These are phyloP conservation scores for Elongisporangium prolatum DNA, from an alignment of 352 stramenopile species.

Conservation along the genomic window DNA sequence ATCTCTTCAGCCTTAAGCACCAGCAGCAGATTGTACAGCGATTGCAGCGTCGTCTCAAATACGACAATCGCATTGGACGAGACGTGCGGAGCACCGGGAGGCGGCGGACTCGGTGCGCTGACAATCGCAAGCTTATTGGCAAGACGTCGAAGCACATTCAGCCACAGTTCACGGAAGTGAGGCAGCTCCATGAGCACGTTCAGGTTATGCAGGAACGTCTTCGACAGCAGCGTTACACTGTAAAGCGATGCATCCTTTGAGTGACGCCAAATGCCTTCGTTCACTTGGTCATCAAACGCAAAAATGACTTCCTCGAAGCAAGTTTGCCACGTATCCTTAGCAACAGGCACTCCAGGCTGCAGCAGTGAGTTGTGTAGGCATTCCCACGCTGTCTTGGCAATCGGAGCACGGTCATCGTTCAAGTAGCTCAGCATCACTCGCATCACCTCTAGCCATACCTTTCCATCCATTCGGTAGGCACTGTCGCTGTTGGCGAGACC, in stretches of 20 bases:
- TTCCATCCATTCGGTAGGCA: constrained; percentile 67
- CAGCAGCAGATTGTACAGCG: constrained; percentile 81
- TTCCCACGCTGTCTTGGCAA: constrained; percentile 82
- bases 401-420: constrained; percentile 66
- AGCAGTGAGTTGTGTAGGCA: constrained; percentile 80
- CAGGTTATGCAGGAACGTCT: constrained; percentile 86
- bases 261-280: constrained; percentile 42
- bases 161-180: constrained; percentile 68
- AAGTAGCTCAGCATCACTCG: constrained; percentile 83
- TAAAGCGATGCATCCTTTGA: constrained; percentile 68
- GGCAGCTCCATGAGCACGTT: constrained; percentile 60
- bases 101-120: constrained; percentile 22
- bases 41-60: constrained; percentile 84
- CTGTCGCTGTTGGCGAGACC: constrained; percentile 68
- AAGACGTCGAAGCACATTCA: constrained; percentile 68
- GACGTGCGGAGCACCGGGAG: constrained; percentile 17
- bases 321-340: constrained; percentile 71
- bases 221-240: constrained; percentile 81
- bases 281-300: constrained; percentile 81
- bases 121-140: constrained; percentile 57
- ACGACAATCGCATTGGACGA: constrained; percentile 46
- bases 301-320: constrained; percentile 88
- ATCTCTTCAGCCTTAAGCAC: constrained; percentile 79
- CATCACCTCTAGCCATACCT: constrained; percentile 81
- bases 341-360: constrained; percentile 59